Base-by-base conservation (phyloP, 2,329 filamentous ascomycete species). In the Aspergillus sp. region DNA sequence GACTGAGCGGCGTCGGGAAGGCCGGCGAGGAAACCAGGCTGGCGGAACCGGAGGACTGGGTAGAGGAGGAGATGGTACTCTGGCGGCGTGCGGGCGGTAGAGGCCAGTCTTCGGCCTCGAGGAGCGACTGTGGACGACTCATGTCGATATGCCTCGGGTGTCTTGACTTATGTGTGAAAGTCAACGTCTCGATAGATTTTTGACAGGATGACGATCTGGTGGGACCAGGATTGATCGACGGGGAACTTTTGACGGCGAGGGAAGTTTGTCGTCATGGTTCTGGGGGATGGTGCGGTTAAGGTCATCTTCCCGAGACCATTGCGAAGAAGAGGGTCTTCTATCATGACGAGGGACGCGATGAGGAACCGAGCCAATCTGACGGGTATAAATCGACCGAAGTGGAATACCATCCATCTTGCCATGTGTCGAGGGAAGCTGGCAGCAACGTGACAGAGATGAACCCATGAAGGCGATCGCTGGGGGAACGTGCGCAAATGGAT, bases 71-170 rank as follows among this genome's bases (percentile, higher is more conserved):
- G 23, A 67, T 36, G 46, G 62, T 65, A 54, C 60, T 61, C 47
- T 59, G 56, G 45, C 60, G 62, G 21, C 59, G 55, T 29, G 55
- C 55, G 10, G 58, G 52, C 17, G 54, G 63, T 29, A 66, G 56
- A 31, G 66, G 66, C 67, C 66, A 68, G 48, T 69, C 65, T 21
- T 59, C 56, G 13, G 46, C 56, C 17, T 67, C 63, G n/a, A 51
- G 44, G 23, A 49, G 13, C 21, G 47, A 45, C 7, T 48, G 42
- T 16, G 52, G 43, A 23, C 42, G 57, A 53, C 50, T 59, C 59
- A 60, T 62, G 45, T 38, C 48, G 44, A 21, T 42, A 10, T 21
- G 19, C n/a, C 38, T 11, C 17, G 16, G 17, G 19, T 29, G 34
- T n/a, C 16, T 31, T n/a, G n/a, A n/a, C n/a, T n/a, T n/a, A n/a